Percentiles rank a stretch among this genome's conserved stretches.
phyloP scores from a whole-genome alignment of 2,329 filamentous ascomycete genomes.

The Hortaea werneckii region DNA sequence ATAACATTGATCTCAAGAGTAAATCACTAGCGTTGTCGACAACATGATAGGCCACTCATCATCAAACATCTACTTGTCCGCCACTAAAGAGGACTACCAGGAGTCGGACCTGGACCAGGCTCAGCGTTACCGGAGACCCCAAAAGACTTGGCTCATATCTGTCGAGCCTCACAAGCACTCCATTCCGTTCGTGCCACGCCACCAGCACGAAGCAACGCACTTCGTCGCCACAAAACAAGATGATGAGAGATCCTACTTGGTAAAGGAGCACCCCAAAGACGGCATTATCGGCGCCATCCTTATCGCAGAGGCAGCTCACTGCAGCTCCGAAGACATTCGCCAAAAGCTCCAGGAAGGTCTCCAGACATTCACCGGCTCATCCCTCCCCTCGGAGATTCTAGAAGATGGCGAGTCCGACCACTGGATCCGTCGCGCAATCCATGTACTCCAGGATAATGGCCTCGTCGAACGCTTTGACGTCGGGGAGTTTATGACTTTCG shows the following conservation, averaged over 20 bases:
- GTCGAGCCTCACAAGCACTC: constrained; percentile 9
- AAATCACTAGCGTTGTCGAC: too few species aligned
- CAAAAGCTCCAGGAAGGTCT: constrained; percentile 5
- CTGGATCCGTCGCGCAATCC: constrained; percentile 8
- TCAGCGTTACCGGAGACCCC: constrained; percentile 3
- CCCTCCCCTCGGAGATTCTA: not conserved
- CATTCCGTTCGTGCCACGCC: constrained; percentile 1
- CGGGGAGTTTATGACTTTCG: constrained; percentile 11
- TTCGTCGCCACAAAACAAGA: constrained; percentile 6
- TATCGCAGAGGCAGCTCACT: constrained; percentile 5
- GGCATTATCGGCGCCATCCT: constrained; percentile 12
- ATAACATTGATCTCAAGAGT: too few species aligned
- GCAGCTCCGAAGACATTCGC: constrained; percentile 2
- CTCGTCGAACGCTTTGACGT: constrained; percentile 8
- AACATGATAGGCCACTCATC: constrained; percentile 16
- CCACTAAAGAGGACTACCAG: constrained; percentile 4
- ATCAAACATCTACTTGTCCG: constrained; percentile 11
- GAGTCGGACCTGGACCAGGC: not conserved
- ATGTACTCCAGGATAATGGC: constrained; percentile 6
- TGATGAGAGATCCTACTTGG: not conserved
- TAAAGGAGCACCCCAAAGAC: constrained; percentile 5
- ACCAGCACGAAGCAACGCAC: constrained; percentile 7
- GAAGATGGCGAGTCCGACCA: constrained; percentile 4
- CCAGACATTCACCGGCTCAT: not conserved
- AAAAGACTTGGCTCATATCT: constrained; percentile 12